Percentiles rank a stretch among this genome's conserved stretches.
Evolutionary conservation across 306 rosid species (phyloP).

Genomic region (Sesbania bispinosa): DNA sequence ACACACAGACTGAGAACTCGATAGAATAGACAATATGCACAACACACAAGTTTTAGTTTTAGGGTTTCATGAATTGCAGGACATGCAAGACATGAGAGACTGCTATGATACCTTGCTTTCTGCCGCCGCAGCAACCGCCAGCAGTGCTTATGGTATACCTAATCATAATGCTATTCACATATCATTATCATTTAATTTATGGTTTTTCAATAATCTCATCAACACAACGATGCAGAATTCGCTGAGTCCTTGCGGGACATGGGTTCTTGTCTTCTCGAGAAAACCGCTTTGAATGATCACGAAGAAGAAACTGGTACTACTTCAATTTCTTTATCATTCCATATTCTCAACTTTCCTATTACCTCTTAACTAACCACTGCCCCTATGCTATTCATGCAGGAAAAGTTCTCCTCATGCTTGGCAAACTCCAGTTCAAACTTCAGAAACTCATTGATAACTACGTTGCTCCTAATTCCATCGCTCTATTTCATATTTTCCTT

Average conservation of each 20-base stretch:
- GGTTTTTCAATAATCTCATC: too few relatives aligned
- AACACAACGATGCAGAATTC: too few relatives aligned
- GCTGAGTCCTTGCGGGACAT: constrained; percentile 82
- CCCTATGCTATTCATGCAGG: constrained; percentile 46
- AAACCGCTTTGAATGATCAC: constrained; percentile 83
- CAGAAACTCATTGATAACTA: constrained; percentile 81
- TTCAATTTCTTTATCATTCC: too few relatives aligned
- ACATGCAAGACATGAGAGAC: constrained; percentile 83
- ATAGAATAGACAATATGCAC: too few relatives aligned
- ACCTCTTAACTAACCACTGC: neutral
- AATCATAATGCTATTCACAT: too few relatives aligned
- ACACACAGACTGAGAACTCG: too few relatives aligned
- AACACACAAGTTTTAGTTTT: too few relatives aligned
- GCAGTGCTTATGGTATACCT: constrained; percentile 79
- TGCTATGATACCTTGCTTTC: constrained; percentile 92
- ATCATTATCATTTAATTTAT: too few relatives aligned
- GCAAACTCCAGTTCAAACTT: constrained; percentile 77
- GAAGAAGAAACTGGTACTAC: constrained; percentile 83
- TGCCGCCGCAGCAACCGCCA: constrained; percentile 92
- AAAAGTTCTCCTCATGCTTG: constrained; percentile 69
- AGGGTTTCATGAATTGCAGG: constrained; percentile 39
- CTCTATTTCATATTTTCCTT: neutral
- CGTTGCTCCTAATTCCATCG: constrained; percentile 39
- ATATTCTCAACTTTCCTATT: neutral
- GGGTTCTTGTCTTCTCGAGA: constrained; percentile 95